phyloP scores from a whole-genome alignment of 2,329 filamentous ascomycete genomes.

The Paracoccidioides lutzii region DNA sequence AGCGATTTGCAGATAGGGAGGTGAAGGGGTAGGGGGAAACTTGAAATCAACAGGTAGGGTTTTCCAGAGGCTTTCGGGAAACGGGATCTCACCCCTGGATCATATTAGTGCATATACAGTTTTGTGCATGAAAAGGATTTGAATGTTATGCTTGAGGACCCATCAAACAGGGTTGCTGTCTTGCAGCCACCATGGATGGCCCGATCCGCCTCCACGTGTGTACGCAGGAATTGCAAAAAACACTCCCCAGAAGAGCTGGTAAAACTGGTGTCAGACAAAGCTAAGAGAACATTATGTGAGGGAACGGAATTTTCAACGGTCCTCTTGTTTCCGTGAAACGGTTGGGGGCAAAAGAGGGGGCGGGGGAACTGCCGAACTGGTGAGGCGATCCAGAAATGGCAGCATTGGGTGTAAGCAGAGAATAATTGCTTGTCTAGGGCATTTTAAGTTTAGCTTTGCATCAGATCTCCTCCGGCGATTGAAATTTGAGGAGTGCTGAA shows the following conservation, averaged over 20 bases:
- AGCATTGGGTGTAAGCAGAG: background rate
- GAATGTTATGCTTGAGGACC: background rate
- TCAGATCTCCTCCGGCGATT: background rate
- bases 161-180: background rate
- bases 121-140: background rate
- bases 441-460: background rate
- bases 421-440: background rate
- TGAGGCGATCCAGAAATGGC: background rate
- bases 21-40: background rate
- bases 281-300: background rate
- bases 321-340: background rate
- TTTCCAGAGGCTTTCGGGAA: background rate
- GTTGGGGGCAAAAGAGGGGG: background rate
- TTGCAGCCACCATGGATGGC: background rate
- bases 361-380: background rate
- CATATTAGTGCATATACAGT: background rate
- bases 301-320: background rate
- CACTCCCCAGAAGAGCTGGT: background rate
- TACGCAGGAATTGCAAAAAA: background rate
- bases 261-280: background rate
- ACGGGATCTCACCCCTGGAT: background rate
- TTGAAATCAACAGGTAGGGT: background rate
- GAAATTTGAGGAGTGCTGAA: background rate
- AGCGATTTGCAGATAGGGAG: background rate
- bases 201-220: background rate